Base-by-base conservation (phyloP, 225 moss, liverwort and hornwort genomes). In the Marchantia paleacea region DNA sequence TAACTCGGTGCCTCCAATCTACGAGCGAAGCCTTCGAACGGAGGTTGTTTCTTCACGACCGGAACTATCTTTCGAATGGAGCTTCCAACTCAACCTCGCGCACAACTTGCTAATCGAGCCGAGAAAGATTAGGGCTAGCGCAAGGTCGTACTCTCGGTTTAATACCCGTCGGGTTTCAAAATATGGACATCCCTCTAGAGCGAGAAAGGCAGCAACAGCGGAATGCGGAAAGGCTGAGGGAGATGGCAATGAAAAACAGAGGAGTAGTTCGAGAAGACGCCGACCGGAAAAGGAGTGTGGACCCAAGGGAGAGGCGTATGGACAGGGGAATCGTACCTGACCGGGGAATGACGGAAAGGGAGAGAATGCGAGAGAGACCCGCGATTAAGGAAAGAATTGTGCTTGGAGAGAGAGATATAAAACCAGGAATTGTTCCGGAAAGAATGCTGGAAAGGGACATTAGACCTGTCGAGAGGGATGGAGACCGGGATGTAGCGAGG, bases 181-280 rank as follows among this genome's bases (percentile, higher is more conserved):
- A 15, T n/a, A 87, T 87, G 87, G 84, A 87, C 63, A 84, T 82
- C 60, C 75, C 85, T 12, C 76, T 87, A 80, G 87, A 87, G 73
- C 79, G 82, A 54, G 86, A 87, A 55, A 84, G 81, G 55, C 87
- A 87, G 84, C 84, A 84, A 80, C 87, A 87, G 80, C 80, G 80
- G 74, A 82, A 74, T 57, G 73, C 87, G 12, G 82, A 88, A 22
- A 85, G 87, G 57, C 70, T 85, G 54, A 75, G 87, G 69, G 87
- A 88, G 74, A 82, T 88, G 72, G 87, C 87, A 10, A 85, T 85
- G 78, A 87, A 82, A 57, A 88, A 85, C 20, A 84, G 82, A 57
- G 81, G 81, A 62, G 79, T 81, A 75, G 78, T 67, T 8, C 80
- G 85, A 29, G 85, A 88, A 50, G 80, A 81, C 55, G 78, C 80